Evolutionary conservation across 257 asterid genomes (phyloP), one percentile per base, ranked within the genome.

Genomic region (Ehretia macrophylla): DNA sequence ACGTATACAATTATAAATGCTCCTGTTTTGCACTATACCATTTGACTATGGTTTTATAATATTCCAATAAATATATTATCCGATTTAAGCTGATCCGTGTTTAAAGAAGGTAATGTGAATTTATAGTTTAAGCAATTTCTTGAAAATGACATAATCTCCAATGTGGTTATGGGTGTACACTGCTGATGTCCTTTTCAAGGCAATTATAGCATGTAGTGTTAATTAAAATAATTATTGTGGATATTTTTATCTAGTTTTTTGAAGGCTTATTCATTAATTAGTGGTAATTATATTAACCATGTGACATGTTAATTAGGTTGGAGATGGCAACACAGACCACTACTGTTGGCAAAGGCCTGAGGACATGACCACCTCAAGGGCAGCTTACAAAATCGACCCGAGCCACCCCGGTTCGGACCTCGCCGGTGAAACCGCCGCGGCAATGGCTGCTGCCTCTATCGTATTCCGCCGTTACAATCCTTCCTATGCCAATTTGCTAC

Each of bases 341-440:
- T 83, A 60, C 67, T 85, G 92, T 68, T 85, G 95, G 95, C 95
- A 85, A 49, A 72, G 95, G 73, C 95, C 95, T 1, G 92, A 85
- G 69, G 95, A 85, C 55, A 85, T 85, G 95, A 83, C 92, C 20
- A 85, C 95, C 11, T 81, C 95, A 1, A 68, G 95, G 62, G 74
- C 81, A 4, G 95, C 95, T 4, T 85, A 83, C 71, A 63, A 56
- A 50, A 79, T 85, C 8, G 95, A 85, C 70, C 85, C 88, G 8
- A 81, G 54, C 69, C 76, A 73, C 45, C 95, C 95, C 0, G 95
- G 95, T 23, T 85, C 95, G 38, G 92, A 85, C 74, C 91, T 85
- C 57, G 95, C 91, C 77, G 95, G 88, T 27, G 95, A 85, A 64
- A 81, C 91, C 14, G 95, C 95, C 47, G 95, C 95, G 35, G 91